Conservation (phyloP, 2,329 filamentous ascomycete genomes). For the Penicillium sp. region DNA sequence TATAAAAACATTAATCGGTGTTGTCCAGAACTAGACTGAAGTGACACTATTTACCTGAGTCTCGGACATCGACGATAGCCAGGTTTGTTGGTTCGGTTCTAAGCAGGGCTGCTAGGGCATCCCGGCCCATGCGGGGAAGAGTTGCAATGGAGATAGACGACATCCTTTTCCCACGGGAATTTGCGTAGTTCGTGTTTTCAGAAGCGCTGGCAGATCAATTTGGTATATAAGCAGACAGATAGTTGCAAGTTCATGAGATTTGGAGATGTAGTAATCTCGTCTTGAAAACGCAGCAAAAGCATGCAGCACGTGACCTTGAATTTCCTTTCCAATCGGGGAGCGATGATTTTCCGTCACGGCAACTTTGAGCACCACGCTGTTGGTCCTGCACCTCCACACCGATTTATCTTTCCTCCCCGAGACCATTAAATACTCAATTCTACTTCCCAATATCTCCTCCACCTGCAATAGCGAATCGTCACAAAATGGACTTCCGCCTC, state of each 20-base stretch:
- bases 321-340: conserved; percentile 18
- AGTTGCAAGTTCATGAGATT: neutral
- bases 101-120: conserved; percentile 64
- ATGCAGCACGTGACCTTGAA: conserved; percentile 26
- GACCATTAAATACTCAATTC: neutral
- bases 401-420: neutral
- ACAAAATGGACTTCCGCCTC: conserved; percentile 33
- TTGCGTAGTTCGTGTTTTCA: neutral
- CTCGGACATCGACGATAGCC: conserved; percentile 84
- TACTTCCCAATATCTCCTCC: conserved; percentile 3
- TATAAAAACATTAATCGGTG: conserved; percentile 32
- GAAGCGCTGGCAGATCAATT: too few relatives aligned
- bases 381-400: conserved; percentile 4
- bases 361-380: conserved; percentile 5
- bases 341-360: conserved; percentile 17
- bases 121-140: conserved; percentile 64
- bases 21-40: neutral
- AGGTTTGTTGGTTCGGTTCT: conserved; percentile 50
- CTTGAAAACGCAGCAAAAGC: conserved; percentile 1
- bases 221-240: neutral
- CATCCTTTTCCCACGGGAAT: conserved; percentile 21
- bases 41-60: conserved; percentile 57
- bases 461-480: conserved; percentile 1
- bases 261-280: conserved; percentile 1
- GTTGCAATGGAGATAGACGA: conserved; percentile 59